Conservation (phyloP, 164 flowering plant genomes). For the Aristolochia californica region DNA sequence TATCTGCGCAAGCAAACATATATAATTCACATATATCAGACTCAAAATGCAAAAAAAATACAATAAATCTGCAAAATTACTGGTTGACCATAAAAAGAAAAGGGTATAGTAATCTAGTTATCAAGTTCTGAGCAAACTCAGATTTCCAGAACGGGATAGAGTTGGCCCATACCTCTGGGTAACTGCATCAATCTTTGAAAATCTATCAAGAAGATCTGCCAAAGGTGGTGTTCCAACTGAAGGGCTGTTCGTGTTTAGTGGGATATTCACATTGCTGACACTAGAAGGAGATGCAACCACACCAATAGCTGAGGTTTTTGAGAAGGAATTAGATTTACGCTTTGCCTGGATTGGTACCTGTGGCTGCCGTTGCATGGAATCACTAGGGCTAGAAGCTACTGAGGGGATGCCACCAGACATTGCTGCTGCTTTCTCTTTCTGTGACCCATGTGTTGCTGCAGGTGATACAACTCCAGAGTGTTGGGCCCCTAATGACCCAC, state of each 20-base stretch:
- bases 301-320: constrained; percentile 58
- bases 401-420: constrained; percentile 49
- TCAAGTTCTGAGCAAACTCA: too few species aligned
- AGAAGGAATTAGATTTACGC: constrained; percentile 67
- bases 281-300: constrained; percentile 87
- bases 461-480: constrained; percentile 46
- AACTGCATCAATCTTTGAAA: constrained; percentile 77
- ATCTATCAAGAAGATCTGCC: constrained; percentile 63
- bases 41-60: too few species aligned
- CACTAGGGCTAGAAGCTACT: constrained; percentile 66
- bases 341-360: constrained; percentile 49
- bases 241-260: constrained; percentile 73
- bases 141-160: too few species aligned
- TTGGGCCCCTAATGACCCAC: constrained; percentile 55
- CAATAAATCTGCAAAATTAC: too few species aligned
- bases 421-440: constrained; percentile 57
- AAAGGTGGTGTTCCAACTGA: constrained; percentile 49
- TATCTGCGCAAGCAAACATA: constrained; percentile 30
- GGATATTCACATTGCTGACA: constrained; percentile 49
- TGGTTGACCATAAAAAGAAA: too few species aligned
- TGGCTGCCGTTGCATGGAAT: constrained; percentile 67
- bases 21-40: background rate
- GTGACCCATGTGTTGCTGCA: constrained; percentile 33
- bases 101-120: too few species aligned
- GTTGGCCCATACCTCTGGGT: constrained; percentile 48